Evolutionary conservation across 129 eudicot genomes (phyloP), one percentile per base, ranked within the genome.

Genomic region (Flaveria robusta): DNA sequence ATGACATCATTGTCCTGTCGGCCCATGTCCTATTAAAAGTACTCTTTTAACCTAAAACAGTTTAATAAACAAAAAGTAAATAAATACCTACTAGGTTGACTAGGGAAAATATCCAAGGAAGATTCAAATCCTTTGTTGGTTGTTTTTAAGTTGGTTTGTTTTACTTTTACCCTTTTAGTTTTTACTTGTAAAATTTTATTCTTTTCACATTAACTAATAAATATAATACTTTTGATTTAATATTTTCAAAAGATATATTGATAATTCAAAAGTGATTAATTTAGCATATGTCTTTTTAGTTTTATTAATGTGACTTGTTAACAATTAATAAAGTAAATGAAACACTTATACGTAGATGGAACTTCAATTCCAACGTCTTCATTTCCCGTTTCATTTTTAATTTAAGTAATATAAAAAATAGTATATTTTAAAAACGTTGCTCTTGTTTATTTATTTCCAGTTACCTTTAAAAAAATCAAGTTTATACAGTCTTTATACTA

Each of bases 1-100:
- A 64, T 72, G 77, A 47, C 66, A 71, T 70, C 65, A 79, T 79
- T 62, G n/a, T 60, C 73, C 42, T 8, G 66, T 66, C 54, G 27
- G 74, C 66, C 72, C 41, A 46, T 18, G 16, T 10, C 16, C 20
- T 63, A n/a, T 29, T 27, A 13, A 72, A n/a, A 67, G 7, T 39
- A 67, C 29, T 16, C 14, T 66, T 18, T 66, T 66, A 5, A 29
- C 15, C 2, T 3, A 39, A 6, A 39, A 18, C 9, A 19, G 23
- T 34, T n/a, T 37, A 66, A 34, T 66, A 16, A 26, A 4, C 0
- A 7, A 1, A 2, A 45, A 10, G 3, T 20, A 20, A 7, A 55
- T 2, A 20, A 56, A 56, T 56, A 56, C 64, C 15, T 22, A 56
- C 15, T 20, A 1, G 15, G 64, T 24, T 55, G 3, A 20, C 62